A percentile compares a stretch with the other conserved stretches of the same genome.
Evolutionary conservation across 129 eudicot species (phyloP).

Genomic region (Artemisia tridentata): DNA sequence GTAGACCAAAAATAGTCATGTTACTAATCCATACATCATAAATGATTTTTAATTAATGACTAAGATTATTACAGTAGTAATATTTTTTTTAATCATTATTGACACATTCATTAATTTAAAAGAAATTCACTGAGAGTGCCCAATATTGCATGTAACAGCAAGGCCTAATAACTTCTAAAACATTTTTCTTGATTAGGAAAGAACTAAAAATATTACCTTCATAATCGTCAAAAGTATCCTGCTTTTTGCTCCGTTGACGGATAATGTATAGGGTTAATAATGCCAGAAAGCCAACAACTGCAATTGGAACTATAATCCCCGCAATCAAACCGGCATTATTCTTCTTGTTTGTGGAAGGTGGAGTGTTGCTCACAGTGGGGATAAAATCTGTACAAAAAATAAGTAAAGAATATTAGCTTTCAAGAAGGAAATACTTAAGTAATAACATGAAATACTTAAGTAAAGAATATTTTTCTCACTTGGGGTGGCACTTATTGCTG

Average conservation of each 20-base stretch:
- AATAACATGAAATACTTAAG: not conserved
- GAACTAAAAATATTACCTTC: conserved; percentile 44
- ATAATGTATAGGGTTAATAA: conserved; percentile 36
- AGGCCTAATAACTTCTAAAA: conserved; percentile 5
- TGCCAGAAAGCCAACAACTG: conserved; percentile 34
- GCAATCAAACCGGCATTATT: conserved; percentile 53
- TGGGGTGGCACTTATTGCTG: conserved; percentile 87
- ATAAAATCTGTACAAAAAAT: conserved; percentile 43
- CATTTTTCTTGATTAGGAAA: not conserved
- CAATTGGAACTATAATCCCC: conserved; percentile 56
- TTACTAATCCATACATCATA: too few relatives aligned
- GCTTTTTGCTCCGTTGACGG: conserved; percentile 46
- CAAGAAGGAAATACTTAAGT: not conserved
- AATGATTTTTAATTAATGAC: too few relatives aligned
- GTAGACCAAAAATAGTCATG: too few relatives aligned
- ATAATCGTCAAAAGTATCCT: conserved; percentile 36
- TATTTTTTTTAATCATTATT: too few relatives aligned
- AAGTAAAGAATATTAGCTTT: not conserved
- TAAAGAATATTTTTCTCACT: conserved; percentile 34
- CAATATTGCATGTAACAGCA: too few relatives aligned
- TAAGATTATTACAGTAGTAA: too few relatives aligned
- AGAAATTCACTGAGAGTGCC: too few relatives aligned
- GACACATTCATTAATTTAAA: too few relatives aligned
- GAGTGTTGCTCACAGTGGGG: conserved; percentile 51
- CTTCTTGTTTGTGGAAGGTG: conserved; percentile 41